Evolutionary conservation across 2,329 filamentous ascomycete genomes (phyloP), one percentile per base, ranked within the genome.

Genomic region (Neoascochyta sp.): DNA sequence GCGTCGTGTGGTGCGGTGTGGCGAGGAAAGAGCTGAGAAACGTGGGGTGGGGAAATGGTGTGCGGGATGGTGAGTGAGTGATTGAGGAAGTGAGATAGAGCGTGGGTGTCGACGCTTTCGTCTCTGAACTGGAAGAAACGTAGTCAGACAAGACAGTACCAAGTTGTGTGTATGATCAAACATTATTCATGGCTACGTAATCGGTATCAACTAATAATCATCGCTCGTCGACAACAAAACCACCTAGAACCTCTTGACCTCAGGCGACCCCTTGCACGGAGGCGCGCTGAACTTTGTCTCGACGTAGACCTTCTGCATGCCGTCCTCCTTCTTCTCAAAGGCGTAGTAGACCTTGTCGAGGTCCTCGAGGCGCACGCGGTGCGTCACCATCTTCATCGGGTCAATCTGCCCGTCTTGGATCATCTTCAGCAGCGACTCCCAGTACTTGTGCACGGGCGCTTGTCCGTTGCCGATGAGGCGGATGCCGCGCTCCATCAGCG

Each of bases 401-500:
- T 93, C 79, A 22, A 93, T 76, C 43, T 81, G 72, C 17, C 79
- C 78, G 13, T 69, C 70, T 49, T 80, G 73, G 39, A 93, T 83
- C 56, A 71, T 70, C 39, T 75, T 65, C 24, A 92, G 69, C n/a
- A 93, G 69, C 3, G 84, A 75, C 14, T 86, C 71, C 87, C 86
- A 93, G 66, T 93, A 92, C 51, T 81, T 76, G 50, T 90, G 85
- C 0, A 93, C 85, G 0, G 86, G 86, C 2, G 76, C 76, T 54
- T 81, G 78, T 4, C 78, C 77, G 45, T 80, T 80, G 22, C 78
- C 77, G 43, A 79, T 88, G 24, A 94, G 74, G 1, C 84, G 80
- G 45, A 93, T 78, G n/a, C 86, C 86, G 17, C 84, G 80, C 65
- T 93, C 79, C 86, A 93, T 93, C 9, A 93, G 57, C 0, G 84